These are phyloP conservation scores for Neurospora sp. DNA, from an alignment of 2,329 filamentous ascomycete genomes.

Conservation along the genomic window DNA sequence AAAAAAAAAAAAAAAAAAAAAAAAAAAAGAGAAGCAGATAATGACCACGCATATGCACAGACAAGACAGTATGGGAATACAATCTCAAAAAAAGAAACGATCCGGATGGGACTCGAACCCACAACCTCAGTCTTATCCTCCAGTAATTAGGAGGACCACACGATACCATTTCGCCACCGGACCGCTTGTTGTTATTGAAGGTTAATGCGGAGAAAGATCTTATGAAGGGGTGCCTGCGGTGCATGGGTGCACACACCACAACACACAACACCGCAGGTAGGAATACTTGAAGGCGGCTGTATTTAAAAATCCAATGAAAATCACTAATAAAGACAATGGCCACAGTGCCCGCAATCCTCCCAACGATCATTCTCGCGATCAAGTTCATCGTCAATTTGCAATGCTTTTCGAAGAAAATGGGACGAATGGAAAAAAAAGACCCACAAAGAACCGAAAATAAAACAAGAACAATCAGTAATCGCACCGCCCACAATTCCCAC, in stretches of 20 bases:
- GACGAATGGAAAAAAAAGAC: no score
- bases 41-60: neutral
- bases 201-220: accelerated
- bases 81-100: neutral
- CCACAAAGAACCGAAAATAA: no score
- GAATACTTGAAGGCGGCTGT: no score
- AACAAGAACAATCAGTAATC: no score
- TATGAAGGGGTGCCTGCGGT: neutral
- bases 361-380: neutral
- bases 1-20: neutral
- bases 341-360: neutral
- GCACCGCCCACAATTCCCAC: no score
- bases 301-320: no score
- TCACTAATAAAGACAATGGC: neutral
- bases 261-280: no score
- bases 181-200: neutral
- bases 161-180: neutral
- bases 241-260: no score
- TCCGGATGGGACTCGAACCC: neutral
- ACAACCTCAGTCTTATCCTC: neutral
- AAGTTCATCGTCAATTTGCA: no score
- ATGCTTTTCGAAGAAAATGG: no score
- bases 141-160: neutral
- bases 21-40: neutral
- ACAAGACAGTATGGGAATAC: neutral